Conservation (phyloP, 768 basidiomycete genomes). For the Russula virescens region DNA sequence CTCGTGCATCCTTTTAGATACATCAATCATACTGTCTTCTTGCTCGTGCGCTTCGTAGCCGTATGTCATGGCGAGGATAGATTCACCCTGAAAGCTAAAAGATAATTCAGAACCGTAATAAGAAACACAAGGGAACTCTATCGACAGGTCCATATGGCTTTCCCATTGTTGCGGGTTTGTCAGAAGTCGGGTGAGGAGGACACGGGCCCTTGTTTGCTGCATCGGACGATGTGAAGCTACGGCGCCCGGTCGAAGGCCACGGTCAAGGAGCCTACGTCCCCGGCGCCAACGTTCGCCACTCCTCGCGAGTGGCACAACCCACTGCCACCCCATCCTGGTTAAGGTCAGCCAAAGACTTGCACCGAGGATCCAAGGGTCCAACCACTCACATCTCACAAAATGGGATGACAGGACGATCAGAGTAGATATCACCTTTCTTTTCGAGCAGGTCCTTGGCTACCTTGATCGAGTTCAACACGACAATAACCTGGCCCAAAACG, state of each 20-base stretch:
- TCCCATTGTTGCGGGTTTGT: background rate
- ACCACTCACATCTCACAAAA: too few species aligned
- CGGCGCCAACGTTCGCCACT: background rate
- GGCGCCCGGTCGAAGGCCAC: background rate
- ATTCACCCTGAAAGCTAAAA: too few species aligned
- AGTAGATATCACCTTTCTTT: too few species aligned
- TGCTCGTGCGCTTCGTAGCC: too few species aligned
- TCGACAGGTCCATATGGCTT: background rate
- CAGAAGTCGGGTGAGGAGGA: slow-evolving; percentile 4
- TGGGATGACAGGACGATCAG: too few species aligned
- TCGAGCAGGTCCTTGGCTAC: too few species aligned
- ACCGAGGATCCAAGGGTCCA: too few species aligned
- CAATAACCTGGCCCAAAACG: too few species aligned
- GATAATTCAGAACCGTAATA: too few species aligned
- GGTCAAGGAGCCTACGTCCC: background rate
- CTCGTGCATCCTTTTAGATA: background rate
- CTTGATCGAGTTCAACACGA: too few species aligned
- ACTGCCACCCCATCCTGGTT: background rate
- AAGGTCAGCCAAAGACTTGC: too few species aligned
- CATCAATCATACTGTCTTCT: background rate
- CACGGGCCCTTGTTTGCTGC: background rate
- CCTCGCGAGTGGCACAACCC: background rate
- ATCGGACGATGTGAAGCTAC: background rate
- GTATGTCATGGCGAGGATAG: too few species aligned
- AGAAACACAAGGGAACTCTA: background rate